phyloP scores from a whole-genome alignment of 148 eudicot species.

The Beta vulgaris region DNA sequence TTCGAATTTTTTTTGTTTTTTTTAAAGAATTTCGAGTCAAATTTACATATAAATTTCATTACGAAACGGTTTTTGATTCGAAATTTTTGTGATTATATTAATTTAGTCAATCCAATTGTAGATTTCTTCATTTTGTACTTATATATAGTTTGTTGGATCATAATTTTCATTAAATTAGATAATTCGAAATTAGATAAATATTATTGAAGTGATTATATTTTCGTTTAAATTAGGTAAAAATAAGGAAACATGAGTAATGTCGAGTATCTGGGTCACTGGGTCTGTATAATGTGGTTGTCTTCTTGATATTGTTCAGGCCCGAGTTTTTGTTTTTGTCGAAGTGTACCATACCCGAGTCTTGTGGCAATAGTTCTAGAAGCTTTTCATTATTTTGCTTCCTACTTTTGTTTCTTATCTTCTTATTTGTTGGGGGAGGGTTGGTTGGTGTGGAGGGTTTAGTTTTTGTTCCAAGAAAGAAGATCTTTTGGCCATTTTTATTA shows the following conservation, averaged over 20 bases:
- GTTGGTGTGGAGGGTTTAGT: background rate
- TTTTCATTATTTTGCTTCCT: background rate
- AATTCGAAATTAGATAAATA: too few species aligned
- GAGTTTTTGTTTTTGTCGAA: slow-evolving; percentile 16
- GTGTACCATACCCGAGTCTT: slow-evolving; percentile 11
- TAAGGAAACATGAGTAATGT: background rate
- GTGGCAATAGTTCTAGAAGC: slow-evolving; percentile 6
- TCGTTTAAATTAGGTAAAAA: too few species aligned
- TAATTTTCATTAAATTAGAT: too few species aligned
- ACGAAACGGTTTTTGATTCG: too few species aligned
- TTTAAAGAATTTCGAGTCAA: too few species aligned
- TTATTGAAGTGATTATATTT: too few species aligned
- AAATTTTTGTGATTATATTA: too few species aligned
- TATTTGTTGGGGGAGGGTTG: background rate
- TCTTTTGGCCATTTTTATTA: slow-evolving; percentile 7
- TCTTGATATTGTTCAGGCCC: background rate
- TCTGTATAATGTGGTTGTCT: background rate
- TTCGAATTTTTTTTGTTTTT: too few species aligned
- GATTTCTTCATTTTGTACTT: too few species aligned
- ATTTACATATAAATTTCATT: too few species aligned
- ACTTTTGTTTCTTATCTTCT: background rate
- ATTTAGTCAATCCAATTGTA: too few species aligned
- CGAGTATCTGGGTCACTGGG: slow-evolving; percentile 12
- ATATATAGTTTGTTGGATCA: too few species aligned
- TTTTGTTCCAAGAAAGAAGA: background rate